phyloP scores from a whole-genome alignment of 2,329 filamentous ascomycete species.

The Teratosphaeria zuluensis region DNA sequence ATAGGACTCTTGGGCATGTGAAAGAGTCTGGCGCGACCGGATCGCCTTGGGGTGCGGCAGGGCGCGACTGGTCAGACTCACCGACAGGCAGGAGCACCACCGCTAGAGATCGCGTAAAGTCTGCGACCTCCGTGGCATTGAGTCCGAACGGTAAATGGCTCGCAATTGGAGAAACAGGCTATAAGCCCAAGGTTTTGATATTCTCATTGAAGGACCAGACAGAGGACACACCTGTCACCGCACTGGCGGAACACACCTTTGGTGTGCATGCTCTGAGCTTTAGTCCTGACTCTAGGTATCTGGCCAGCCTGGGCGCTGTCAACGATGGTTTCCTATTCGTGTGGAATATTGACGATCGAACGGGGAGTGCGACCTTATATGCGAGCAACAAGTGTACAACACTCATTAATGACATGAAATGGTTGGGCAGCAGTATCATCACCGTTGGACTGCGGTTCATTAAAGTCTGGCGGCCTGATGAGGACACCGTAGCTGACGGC shows the following conservation, averaged over 20 bases:
- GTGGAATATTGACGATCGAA: conserved; percentile 77
- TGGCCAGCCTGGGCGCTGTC: conserved; percentile 77
- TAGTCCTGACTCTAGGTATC: conserved; percentile 73
- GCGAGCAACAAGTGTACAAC: conserved; percentile 91
- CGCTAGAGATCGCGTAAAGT: conserved; percentile 85
- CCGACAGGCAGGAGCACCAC: conserved; percentile 65
- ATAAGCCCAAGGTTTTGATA: conserved; percentile 80
- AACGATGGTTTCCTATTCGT: conserved; percentile 94
- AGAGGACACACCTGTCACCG: conserved; percentile 73
- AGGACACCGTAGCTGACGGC: conserved; percentile 30
- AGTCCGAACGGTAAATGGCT: conserved; percentile 80
- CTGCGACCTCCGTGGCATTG: conserved; percentile 80
- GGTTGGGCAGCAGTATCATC: conserved; percentile 75
- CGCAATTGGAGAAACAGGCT: conserved; percentile 89
- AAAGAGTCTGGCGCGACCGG: conserved; percentile 35
- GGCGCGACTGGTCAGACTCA: conserved; percentile 48
- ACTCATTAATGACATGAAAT: conserved; percentile 74
- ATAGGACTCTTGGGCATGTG: conserved; percentile 12
- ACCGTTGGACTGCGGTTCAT: conserved; percentile 86
- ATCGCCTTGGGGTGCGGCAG: conserved; percentile 31
- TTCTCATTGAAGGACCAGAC: conserved; percentile 70
- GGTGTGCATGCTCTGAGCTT: conserved; percentile 84
- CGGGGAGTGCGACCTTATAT: conserved; percentile 66
- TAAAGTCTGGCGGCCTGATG: conserved; percentile 85
- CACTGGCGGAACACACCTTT: conserved; percentile 80